These are phyloP conservation scores for Cichorium intybus DNA, from an alignment of 140 eudicot species.

Conservation along the genomic window DNA sequence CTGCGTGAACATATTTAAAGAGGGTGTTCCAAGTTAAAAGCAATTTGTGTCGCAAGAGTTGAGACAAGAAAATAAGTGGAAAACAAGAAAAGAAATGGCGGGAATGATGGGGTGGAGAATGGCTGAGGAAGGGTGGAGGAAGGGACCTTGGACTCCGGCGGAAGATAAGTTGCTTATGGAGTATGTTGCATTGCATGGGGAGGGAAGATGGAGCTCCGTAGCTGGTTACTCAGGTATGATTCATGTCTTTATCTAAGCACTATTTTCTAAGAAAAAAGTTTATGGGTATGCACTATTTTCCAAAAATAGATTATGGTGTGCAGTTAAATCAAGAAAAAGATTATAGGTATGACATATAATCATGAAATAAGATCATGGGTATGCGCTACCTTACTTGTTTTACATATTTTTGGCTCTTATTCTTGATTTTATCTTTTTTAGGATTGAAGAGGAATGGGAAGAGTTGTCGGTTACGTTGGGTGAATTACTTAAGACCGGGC, in stretches of 20 bases:
- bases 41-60: constrained; percentile 34
- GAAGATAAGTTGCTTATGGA: constrained; percentile 78
- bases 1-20: constrained; percentile 11
- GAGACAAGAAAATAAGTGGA: constrained; percentile 28
- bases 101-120: constrained; percentile 48
- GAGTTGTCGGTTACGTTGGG: constrained; percentile 90
- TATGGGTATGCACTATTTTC: neutral
- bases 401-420: neutral
- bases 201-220: constrained; percentile 91
- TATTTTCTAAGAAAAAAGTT: neutral
- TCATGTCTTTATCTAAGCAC: neutral
- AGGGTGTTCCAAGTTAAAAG: constrained; percentile 17
- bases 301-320: neutral
- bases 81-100: constrained; percentile 24
- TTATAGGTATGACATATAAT: too few species aligned
- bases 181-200: constrained; percentile 65
- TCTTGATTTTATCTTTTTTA: constrained; percentile 14
- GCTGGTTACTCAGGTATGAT: constrained; percentile 61
- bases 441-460: constrained; percentile 79
- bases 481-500: constrained; percentile 85
- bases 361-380: too few species aligned
- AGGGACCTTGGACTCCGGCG: constrained; percentile 92
- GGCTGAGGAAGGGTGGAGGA: constrained; percentile 70
- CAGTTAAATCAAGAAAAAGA: neutral
- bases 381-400: neutral